A percentile compares a stretch with the other conserved stretches of the same genome.
Conservation (phyloP, 2,329 filamentous ascomycete species). For the Fusarium citri region DNA sequence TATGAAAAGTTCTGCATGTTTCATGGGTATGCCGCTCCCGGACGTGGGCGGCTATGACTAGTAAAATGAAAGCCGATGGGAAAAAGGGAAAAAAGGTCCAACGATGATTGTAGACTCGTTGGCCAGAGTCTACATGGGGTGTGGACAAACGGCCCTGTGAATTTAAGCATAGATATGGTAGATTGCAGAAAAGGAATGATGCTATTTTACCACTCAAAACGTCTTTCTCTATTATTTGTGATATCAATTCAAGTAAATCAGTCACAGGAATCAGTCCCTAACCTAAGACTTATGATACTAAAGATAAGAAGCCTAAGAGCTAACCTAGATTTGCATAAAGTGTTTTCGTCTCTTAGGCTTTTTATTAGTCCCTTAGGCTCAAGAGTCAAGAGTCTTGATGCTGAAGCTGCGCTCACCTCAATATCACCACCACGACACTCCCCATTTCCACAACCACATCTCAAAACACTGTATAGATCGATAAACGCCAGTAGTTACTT, state of each 20-base stretch:
- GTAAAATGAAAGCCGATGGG: constrained; percentile 45
- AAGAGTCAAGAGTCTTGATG: too few species aligned
- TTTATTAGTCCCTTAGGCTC: too few species aligned
- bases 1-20: constrained; percentile 53
- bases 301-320: too few species aligned
- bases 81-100: constrained; percentile 39
- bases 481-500: not conserved
- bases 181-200: constrained; percentile 52
- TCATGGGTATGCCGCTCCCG: constrained; percentile 45
- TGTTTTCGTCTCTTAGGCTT: too few species aligned
- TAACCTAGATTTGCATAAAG: too few species aligned
- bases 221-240: not conserved
- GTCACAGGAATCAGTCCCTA: too few species aligned
- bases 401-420: not conserved
- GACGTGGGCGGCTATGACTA: constrained; percentile 44
- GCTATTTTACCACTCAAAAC: constrained; percentile 40
- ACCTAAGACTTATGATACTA: not conserved
- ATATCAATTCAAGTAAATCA: not conserved
- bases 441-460: not conserved
- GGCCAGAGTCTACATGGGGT: constrained; percentile 40
- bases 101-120: constrained; percentile 39
- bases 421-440: not conserved
- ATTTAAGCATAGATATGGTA: constrained; percentile 54
- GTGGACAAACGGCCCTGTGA: constrained; percentile 45
- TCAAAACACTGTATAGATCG: not conserved